phyloP scores from a whole-genome alignment of 2,329 filamentous ascomycete species.

The Zymoseptoria passerinii region DNA sequence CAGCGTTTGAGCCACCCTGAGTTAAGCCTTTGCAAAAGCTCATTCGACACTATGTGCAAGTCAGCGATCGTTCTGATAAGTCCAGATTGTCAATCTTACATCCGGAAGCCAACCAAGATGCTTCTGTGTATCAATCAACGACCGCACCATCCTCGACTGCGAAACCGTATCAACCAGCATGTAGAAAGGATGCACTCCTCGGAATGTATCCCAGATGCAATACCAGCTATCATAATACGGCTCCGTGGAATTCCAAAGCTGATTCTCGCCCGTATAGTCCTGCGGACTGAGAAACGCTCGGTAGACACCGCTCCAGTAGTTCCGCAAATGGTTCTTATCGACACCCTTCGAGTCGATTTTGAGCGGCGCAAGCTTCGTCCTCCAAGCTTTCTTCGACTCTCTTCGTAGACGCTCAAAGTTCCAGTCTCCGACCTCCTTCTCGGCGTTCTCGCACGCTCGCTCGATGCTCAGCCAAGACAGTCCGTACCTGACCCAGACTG shows the following conservation, averaged over 20 bases:
- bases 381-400: constrained; percentile 33
- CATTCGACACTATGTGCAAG: constrained; percentile 51
- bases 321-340: constrained; percentile 29
- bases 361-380: constrained; percentile 32
- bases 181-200: constrained; percentile 53
- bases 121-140: constrained; percentile 61
- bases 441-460: constrained; percentile 59
- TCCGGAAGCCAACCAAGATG: constrained; percentile 65
- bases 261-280: constrained; percentile 40
- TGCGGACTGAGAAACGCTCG: constrained; percentile 39
- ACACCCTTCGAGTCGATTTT: constrained; percentile 29
- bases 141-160: constrained; percentile 58
- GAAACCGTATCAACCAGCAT: constrained; percentile 58
- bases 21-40: constrained; percentile 63
- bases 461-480: constrained; percentile 59
- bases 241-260: constrained; percentile 35
- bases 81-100: background rate
- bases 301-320: constrained; percentile 38
- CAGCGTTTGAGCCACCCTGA: constrained; percentile 67
- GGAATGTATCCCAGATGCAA: constrained; percentile 42
- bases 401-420: constrained; percentile 49
- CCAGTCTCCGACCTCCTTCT: constrained; percentile 57
- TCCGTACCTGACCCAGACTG: constrained; percentile 55
- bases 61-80: background rate
- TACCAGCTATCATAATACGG: constrained; percentile 48